Conservation (phyloP, 1,284 basidiomycete species). For the Cutaneotrichosporon cutaneum region DNA sequence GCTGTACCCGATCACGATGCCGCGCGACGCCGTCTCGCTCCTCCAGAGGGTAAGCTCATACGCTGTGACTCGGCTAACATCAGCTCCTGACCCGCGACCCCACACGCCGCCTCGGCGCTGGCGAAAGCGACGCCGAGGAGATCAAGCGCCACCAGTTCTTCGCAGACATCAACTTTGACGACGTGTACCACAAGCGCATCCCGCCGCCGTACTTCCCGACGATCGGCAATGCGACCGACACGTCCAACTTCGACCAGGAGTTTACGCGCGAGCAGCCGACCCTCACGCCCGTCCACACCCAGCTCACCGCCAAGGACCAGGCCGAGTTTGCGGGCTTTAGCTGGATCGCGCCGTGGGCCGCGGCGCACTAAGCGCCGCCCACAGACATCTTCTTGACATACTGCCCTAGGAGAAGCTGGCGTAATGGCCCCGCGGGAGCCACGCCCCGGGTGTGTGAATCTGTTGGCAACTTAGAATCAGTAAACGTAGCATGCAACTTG, state of each 20-base stretch:
- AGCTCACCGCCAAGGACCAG: constrained; percentile 88
- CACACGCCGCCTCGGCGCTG: constrained; percentile 83
- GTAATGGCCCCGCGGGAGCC: background rate
- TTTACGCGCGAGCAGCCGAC: constrained; percentile 97
- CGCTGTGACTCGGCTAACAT: background rate
- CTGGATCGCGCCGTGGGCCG: constrained; percentile 57
- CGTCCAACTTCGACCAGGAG: constrained; percentile 85
- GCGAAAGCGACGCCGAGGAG: constrained; percentile 89
- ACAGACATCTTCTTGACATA: background rate
- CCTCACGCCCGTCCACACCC: constrained; percentile 93
- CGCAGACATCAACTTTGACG: constrained; percentile 95
- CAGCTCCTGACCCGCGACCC: constrained; percentile 93
- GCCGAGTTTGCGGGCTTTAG: constrained; percentile 95
- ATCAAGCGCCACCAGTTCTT: constrained; percentile 99
- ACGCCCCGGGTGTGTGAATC: background rate
- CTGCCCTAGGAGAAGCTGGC: background rate
- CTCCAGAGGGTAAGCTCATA: constrained; percentile 71
- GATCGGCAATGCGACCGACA: constrained; percentile 61
- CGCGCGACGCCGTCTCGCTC: constrained; percentile 92
- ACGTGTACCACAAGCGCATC: constrained; percentile 92
- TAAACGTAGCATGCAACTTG: constrained; percentile 10
- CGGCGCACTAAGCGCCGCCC: background rate
- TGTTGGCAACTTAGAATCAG: constrained; percentile 2
- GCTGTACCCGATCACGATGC: constrained; percentile 99
- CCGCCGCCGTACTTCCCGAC: constrained; percentile 97